phyloP scores from a whole-genome alignment of 805 yeast species.

The Yamadazyma olivae region DNA sequence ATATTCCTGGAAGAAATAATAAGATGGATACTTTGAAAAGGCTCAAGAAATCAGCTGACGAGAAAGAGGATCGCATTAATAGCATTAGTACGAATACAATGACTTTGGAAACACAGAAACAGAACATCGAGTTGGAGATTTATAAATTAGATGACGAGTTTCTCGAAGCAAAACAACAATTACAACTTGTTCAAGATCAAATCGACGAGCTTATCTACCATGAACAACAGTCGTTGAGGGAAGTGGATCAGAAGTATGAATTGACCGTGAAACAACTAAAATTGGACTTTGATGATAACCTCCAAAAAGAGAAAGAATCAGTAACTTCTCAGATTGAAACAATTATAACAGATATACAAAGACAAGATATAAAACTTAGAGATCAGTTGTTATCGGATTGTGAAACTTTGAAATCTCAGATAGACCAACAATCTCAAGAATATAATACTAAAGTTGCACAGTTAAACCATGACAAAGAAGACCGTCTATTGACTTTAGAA shows the following conservation, averaged over 20 bases:
- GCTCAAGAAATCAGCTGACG: constrained; percentile 11
- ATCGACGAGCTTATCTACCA: constrained; percentile 25
- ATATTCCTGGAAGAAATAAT: constrained; percentile 12
- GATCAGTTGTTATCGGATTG: constrained; percentile 13
- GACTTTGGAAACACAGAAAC: constrained; percentile 35
- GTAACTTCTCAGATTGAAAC: constrained; percentile 33
- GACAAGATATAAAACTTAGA: constrained; percentile 26
- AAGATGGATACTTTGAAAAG: constrained; percentile 14
- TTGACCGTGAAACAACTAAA: constrained; percentile 19
- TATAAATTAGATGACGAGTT: constrained; percentile 31
- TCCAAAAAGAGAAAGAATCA: constrained; percentile 24
- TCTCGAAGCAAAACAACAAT: constrained; percentile 34
- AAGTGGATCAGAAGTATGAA: constrained; percentile 22
- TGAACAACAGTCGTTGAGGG: constrained; percentile 20
- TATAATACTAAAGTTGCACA: constrained; percentile 2
- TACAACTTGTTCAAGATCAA: constrained; percentile 31
- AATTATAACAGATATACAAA: constrained; percentile 31
- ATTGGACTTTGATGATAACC: constrained; percentile 17
- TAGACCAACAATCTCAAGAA: constrained; percentile 5
- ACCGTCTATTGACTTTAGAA: constrained; percentile 5
- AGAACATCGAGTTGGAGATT: constrained; percentile 34
- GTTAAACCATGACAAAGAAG: constrained; percentile 2
- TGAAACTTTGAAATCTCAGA: constrained; percentile 13
- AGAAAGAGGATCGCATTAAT: constrained; percentile 16
- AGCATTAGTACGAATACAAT: constrained; percentile 17